Evolutionary conservation across 1,284 basidiomycete species (phyloP).

Genomic region (Takashimella koratensis): DNA sequence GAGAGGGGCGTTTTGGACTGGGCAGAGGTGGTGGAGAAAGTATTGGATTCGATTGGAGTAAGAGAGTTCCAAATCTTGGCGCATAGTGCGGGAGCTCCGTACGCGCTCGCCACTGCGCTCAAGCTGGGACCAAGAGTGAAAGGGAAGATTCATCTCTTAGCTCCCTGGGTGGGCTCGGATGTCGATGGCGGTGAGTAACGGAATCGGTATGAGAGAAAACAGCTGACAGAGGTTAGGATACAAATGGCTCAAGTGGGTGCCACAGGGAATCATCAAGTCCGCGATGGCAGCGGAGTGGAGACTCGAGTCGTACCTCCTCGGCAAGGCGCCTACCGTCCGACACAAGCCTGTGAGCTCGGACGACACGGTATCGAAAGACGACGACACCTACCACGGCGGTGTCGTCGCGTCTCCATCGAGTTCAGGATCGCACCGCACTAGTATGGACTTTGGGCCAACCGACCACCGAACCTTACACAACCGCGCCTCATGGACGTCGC

Average conservation of each 20-base stretch:
- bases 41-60: slow-evolving; percentile 75
- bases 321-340: slow-evolving; percentile 73
- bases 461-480: background rate
- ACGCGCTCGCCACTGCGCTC: slow-evolving; percentile 82
- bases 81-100: slow-evolving; percentile 94
- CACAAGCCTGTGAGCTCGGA: slow-evolving; percentile 23
- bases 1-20: slow-evolving; percentile 79
- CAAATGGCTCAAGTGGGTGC: slow-evolving; percentile 95
- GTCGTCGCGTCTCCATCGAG: background rate
- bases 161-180: slow-evolving; percentile 92
- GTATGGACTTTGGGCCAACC: background rate
- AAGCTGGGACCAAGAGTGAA: slow-evolving; percentile 67
- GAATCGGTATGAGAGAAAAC: background rate
- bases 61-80: slow-evolving; percentile 84
- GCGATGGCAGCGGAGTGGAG: slow-evolving; percentile 97
- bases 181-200: slow-evolving; percentile 66
- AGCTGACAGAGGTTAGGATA: slow-evolving; percentile 56
- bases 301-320: slow-evolving; percentile 91
- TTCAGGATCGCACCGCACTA: background rate
- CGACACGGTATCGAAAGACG: slow-evolving; percentile 2
- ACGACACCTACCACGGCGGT: no score
- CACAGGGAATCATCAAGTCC: slow-evolving; percentile 85
- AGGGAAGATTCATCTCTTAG: slow-evolving; percentile 82
- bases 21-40: slow-evolving; percentile 83
- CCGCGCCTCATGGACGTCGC: background rate